Percentiles rank a stretch among this genome's conserved stretches.
Evolutionary conservation across 2,329 filamentous ascomycete species (phyloP).

Genomic region (Pseudogymnoascus sp.): DNA sequence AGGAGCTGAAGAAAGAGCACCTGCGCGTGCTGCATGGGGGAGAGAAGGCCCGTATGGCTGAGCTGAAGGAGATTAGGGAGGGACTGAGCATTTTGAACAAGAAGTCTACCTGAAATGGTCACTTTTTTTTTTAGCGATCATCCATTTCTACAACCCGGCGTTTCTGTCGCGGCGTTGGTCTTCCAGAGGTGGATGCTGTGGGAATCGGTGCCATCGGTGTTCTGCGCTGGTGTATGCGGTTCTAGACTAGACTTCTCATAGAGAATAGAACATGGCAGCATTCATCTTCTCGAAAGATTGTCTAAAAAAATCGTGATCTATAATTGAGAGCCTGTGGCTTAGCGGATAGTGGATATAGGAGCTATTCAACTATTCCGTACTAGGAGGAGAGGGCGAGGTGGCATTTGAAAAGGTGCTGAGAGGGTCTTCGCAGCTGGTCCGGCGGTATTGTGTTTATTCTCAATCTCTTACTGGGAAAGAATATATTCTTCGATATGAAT

Average conservation of each 20-base stretch:
- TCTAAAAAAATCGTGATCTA: background rate
- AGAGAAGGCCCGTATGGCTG: background rate
- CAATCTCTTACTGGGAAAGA: background rate
- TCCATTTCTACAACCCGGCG: background rate
- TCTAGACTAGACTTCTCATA: background rate
- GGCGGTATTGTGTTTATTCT: background rate
- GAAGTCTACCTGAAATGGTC: conserved; percentile 1
- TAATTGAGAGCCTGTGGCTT: background rate
- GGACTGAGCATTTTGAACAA: conserved; percentile 4
- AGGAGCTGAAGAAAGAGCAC: conserved; percentile 40
- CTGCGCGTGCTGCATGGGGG: background rate
- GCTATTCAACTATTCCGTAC: background rate
- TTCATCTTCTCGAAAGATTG: background rate
- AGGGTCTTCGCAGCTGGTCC: background rate
- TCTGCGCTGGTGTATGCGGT: background rate
- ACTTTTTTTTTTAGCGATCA: background rate
- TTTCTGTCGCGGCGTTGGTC: background rate
- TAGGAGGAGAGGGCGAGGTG: background rate
- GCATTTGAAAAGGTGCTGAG: background rate
- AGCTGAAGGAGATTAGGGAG: conserved; percentile 3
- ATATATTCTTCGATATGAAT: background rate
- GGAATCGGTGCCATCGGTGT: background rate
- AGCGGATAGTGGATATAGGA: background rate
- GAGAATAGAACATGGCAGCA: background rate
- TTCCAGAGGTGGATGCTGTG: background rate